Evolutionary conservation across 2,329 filamentous ascomycete genomes (phyloP).

Genomic region (Xylaria arbuscula): DNA sequence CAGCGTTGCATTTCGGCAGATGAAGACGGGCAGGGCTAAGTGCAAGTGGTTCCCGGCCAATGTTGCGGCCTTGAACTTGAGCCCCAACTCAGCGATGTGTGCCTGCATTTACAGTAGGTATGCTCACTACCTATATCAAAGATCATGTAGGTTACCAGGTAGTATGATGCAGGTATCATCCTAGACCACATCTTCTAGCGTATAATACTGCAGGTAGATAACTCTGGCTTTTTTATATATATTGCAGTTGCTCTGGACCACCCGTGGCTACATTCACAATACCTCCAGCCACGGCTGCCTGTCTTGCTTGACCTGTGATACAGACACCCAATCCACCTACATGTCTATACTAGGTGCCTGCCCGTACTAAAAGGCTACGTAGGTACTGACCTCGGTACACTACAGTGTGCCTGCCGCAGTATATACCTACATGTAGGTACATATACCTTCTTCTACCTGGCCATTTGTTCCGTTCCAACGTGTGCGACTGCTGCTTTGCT

Average conservation of each 20-base stretch:
- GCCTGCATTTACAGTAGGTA: too few species aligned
- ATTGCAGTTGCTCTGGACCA: neutral
- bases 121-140: too few species aligned
- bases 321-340: neutral
- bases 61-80: conserved; percentile 14
- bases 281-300: neutral
- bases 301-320: too few species aligned
- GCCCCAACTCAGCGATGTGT: neutral
- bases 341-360: neutral
- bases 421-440: neutral
- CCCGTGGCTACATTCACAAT: neutral
- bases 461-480: neutral
- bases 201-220: neutral
- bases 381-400: neutral
- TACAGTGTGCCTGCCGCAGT: neutral
- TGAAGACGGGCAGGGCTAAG: conserved; percentile 9
- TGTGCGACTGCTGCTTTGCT: conserved; percentile 12
- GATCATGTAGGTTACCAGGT: too few species aligned
- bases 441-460: too few species aligned
- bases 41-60: conserved; percentile 24
- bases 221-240: conserved; percentile 25
- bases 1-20: conserved; percentile 28
- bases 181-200: too few species aligned
- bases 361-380: neutral
- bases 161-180: too few species aligned